phyloP scores from a whole-genome alignment of 2,329 filamentous ascomycete genomes.

The Sporothrix brunneoviolacea region DNA sequence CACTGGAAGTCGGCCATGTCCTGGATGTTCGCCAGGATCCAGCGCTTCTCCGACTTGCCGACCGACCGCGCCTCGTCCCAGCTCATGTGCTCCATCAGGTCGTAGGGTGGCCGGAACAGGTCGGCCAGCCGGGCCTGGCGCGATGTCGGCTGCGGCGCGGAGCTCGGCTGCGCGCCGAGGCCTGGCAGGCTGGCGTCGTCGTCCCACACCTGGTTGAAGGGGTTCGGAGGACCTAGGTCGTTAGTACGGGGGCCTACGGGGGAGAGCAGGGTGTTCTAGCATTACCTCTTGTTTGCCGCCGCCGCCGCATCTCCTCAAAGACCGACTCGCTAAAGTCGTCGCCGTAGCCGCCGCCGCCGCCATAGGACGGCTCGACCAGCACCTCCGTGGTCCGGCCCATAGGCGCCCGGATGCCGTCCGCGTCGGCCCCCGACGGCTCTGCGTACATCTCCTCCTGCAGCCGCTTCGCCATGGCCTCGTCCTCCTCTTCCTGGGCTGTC shows the following conservation, averaged over 20 bases:
- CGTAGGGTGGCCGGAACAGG: slow-evolving; percentile 86
- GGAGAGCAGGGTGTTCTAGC: no score
- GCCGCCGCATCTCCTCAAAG: slow-evolving; percentile 52
- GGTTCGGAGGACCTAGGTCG: slow-evolving; percentile 22
- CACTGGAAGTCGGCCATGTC: slow-evolving; percentile 91
- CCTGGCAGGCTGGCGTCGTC: slow-evolving; percentile 14
- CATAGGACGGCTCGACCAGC: slow-evolving; percentile 65
- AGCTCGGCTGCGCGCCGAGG: background rate
- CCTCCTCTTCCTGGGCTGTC: slow-evolving; percentile 66
- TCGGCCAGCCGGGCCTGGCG: slow-evolving; percentile 62
- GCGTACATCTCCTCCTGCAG: slow-evolving; percentile 86
- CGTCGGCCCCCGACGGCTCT: slow-evolving; percentile 21
- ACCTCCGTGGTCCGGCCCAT: slow-evolving; percentile 90
- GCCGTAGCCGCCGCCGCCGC: slow-evolving; percentile 42
- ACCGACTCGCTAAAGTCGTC: slow-evolving; percentile 45
- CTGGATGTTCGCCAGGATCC: slow-evolving; percentile 93
- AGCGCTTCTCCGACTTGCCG: slow-evolving; percentile 84
- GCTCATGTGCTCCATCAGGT: slow-evolving; percentile 71
- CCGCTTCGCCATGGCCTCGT: slow-evolving; percentile 85
- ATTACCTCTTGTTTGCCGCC: slow-evolving; percentile 27
- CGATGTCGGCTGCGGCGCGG: slow-evolving; percentile 9
- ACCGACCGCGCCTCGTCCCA: slow-evolving; percentile 81
- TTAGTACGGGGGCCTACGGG: background rate
- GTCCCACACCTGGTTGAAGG: slow-evolving; percentile 36
- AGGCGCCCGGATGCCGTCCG: slow-evolving; percentile 72